A percentile compares a stretch with the other conserved stretches of the same genome.
Evolutionary conservation across 148 eudicot genomes (phyloP).

Genomic region (Camellia japonica): DNA sequence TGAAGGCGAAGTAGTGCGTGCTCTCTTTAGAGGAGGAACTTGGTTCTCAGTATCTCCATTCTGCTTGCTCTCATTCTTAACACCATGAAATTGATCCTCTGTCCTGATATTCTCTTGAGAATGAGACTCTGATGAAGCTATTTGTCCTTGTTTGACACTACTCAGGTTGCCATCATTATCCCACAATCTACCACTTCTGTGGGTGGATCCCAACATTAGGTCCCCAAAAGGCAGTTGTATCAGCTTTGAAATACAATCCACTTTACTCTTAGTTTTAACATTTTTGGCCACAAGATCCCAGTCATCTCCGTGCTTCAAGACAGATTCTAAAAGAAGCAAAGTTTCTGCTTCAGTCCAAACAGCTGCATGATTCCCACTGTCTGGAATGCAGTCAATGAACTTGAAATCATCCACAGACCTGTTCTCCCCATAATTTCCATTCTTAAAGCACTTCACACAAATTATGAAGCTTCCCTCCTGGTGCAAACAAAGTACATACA

Average conservation of each 20-base stretch:
- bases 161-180: conserved; percentile 27
- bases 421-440: conserved; percentile 55
- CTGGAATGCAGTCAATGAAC: conserved; percentile 35
- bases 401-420: conserved; percentile 64
- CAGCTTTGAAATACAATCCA: conserved; percentile 86
- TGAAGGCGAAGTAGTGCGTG: conserved; percentile 34
- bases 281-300: conserved; percentile 89
- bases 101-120: conserved; percentile 29
- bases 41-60: conserved; percentile 41
- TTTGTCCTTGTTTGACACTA: conserved; percentile 29
- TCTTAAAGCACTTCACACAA: conserved; percentile 72
- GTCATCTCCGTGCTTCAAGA: conserved; percentile 85
- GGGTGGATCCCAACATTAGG: conserved; percentile 69
- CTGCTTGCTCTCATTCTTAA: conserved; percentile 35
- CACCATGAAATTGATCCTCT: conserved; percentile 31
- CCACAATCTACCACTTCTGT: conserved; percentile 33
- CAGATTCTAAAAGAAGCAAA: conserved; percentile 80
- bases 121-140: conserved; percentile 36
- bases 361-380: conserved; percentile 31
- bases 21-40: conserved; percentile 59
- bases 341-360: conserved; percentile 92
- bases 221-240: conserved; percentile 93
- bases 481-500: conserved; percentile 19
- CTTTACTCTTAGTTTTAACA: conserved; percentile 77
- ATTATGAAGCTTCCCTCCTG: conserved; percentile 49